phyloP scores from a whole-genome alignment of 140 eudicot genomes.

The Flaveria floridana region DNA sequence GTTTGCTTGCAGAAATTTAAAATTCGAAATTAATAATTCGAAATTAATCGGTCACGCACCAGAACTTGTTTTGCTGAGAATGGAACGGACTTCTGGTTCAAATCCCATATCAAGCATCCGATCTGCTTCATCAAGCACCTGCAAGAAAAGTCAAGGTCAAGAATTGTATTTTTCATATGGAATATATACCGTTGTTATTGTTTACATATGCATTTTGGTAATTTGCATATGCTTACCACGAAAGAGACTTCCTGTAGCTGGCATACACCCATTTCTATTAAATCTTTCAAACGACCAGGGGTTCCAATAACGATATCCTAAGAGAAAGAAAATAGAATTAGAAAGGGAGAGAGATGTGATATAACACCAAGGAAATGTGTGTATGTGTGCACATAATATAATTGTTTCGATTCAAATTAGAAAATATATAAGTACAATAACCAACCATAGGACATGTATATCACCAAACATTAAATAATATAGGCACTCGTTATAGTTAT shows the following conservation, averaged over 20 bases:
- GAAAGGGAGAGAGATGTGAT: conserved; percentile 10
- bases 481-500: neutral
- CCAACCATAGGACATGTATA: neutral
- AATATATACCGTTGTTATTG: neutral
- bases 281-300: conserved; percentile 90
- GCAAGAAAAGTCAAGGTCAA: conserved; percentile 2
- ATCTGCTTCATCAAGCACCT: conserved; percentile 99
- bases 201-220: neutral
- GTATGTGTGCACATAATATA: neutral
- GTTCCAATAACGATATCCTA: conserved; percentile 98
- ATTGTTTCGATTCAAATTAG: neutral
- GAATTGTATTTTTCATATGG: neutral
- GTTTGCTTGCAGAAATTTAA: neutral
- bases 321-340: neutral
- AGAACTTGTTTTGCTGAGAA: conserved; percentile 70
- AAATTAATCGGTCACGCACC: conserved; percentile 37
- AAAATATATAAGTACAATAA: neutral
- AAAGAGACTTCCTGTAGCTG: conserved; percentile 73
- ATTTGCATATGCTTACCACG: conserved; percentile 60
- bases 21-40: neutral
- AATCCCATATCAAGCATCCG: conserved; percentile 99
- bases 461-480: neutral
- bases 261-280: conserved; percentile 88
- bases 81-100: conserved; percentile 95
- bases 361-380: neutral